Conservation (phyloP, 768 basidiomycete species). For the Suillus plorans region DNA sequence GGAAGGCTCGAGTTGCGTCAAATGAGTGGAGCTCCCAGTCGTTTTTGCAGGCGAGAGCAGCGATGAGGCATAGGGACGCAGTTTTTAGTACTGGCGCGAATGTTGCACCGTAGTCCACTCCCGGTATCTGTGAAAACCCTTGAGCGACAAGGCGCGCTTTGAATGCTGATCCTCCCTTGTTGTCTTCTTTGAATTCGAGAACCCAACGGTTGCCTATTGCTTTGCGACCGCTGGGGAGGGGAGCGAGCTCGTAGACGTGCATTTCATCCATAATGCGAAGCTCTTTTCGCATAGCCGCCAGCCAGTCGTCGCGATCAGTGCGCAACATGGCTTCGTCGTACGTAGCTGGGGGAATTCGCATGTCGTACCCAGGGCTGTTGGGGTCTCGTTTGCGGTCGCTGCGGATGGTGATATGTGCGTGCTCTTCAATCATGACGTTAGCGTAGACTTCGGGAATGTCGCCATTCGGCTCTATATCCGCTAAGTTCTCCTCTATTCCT, state of each 20-base stretch:
- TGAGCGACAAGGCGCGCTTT: background rate
- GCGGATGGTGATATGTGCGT: no score
- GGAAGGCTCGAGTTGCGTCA: background rate
- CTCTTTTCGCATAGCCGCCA: background rate
- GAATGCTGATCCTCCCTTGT: background rate
- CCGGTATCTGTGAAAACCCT: conserved; percentile 26
- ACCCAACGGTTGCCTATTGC: background rate
- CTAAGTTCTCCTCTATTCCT: no score
- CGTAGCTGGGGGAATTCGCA: no score
- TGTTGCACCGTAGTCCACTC: conserved; percentile 34
- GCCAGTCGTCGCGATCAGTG: background rate
- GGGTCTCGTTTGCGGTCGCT: no score
- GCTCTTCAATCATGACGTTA: no score
- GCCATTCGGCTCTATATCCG: background rate
- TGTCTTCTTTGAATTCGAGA: conserved; percentile 1
- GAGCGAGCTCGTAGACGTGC: background rate
- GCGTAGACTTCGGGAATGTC: background rate
- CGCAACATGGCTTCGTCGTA: background rate
- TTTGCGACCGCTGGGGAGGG: background rate
- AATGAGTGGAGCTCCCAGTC: background rate
- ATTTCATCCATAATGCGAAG: background rate
- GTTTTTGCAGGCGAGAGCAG: fast-evolving
- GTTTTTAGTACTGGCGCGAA: conserved; percentile 16
- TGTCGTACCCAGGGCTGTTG: no score
- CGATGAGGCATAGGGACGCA: background rate